Base-by-base conservation (phyloP, 768 basidiomycete species). In the Podaxis pistillaris region DNA sequence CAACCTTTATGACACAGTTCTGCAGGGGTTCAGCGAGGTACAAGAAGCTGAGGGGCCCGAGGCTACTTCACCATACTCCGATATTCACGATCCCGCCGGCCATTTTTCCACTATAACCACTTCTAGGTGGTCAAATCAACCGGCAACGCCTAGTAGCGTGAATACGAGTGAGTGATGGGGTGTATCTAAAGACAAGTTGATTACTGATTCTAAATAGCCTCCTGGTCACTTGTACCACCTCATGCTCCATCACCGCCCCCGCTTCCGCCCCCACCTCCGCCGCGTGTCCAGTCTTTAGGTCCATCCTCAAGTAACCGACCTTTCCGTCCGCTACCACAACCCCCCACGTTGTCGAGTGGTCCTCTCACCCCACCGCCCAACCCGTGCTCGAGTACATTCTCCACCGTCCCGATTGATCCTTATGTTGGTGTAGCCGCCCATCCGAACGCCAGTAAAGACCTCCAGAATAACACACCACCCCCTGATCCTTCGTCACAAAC, bases 1-100 rank as follows among this genome's bases (percentile, higher is more conserved):
- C 41, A 79, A 80, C 63, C 77, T 87, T 52, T 87, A 85, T 69
- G 77, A 81, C 63, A 79, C 83, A 66, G 86, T 86, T 38, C 83
- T 83, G 72, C 78, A 76, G 50, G 83, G 80, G 47, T 87, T 84
- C 65, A 76, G 74, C 26, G 37, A 44, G 13, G 8, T 9, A 33
- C 46, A 49, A 26, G 51, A 60, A 19, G 22, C 36, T 15, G 47
- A 50, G 24, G 49, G 51, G 49, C 79, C 83, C 30, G 71, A 70
- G 57, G 54, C 52, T 12, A 41, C 57, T 1, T 54, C 66, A 9
- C 54, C 56, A 47, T 56, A 28, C 11, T 44, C 56, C 22, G 40
- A 58, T 24, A 38, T 24, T 38, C 37, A 52, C 3, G 11, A 53
- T 24, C 57, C 52, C 30, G 26, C 24, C 22, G 58, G 38, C 41